phyloP scores from a whole-genome alignment of 2,329 filamentous ascomycete species.

The Claviceps lovelessii region DNA sequence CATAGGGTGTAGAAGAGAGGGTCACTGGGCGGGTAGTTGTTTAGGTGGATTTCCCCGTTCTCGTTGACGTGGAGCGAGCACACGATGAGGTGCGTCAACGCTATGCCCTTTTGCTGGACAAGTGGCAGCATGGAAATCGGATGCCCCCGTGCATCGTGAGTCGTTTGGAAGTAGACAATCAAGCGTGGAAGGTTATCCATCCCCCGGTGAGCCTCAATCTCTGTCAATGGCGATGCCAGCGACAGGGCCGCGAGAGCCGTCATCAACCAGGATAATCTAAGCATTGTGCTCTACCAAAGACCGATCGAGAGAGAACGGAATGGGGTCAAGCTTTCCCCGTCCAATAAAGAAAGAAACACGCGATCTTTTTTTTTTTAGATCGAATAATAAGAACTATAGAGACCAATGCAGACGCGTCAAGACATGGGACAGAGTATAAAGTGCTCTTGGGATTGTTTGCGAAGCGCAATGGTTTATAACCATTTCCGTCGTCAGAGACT shows the following conservation, averaged over 20 bases:
- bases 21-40: constrained; percentile 55
- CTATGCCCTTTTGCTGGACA: constrained; percentile 25
- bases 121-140: constrained; percentile 35
- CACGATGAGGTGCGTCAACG: constrained; percentile 63
- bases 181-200: neutral
- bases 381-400: neutral
- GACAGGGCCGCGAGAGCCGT: neutral
- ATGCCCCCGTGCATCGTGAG: constrained; percentile 22
- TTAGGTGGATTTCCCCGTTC: constrained; percentile 52
- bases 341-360: neutral
- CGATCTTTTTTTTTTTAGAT: no score
- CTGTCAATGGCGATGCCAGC: neutral
- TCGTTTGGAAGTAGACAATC: neutral
- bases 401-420: neutral
- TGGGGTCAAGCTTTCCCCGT: neutral
- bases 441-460: neutral
- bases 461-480: neutral
- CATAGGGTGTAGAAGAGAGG: constrained; percentile 56
- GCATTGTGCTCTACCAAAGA: neutral
- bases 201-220: neutral
- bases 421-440: neutral
- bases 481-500: neutral
- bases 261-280: neutral
- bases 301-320: neutral
- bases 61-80: constrained; percentile 70